phyloP scores from a whole-genome alignment of 306 rosid genomes.

The Coriaria nepalensis region DNA sequence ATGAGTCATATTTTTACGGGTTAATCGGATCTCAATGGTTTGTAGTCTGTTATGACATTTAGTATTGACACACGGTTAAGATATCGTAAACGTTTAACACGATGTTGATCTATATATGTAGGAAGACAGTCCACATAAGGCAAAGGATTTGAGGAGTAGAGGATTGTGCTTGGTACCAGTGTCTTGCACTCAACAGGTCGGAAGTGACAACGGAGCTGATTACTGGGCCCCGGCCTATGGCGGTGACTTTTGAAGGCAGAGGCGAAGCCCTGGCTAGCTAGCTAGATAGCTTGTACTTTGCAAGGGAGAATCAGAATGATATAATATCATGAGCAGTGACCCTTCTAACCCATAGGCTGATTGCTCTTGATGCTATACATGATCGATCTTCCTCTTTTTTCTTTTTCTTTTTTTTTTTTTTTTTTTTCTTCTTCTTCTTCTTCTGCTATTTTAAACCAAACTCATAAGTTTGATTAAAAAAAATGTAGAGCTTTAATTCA shows the following conservation, averaged over 20 bases:
- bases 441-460: too few species aligned
- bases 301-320: constrained; percentile 7
- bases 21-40: too few species aligned
- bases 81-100: neutral
- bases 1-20: too few species aligned
- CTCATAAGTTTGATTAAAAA: too few species aligned
- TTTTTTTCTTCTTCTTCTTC: too few species aligned
- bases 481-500: too few species aligned
- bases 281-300: too few species aligned
- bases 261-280: too few species aligned
- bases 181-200: constrained; percentile 63
- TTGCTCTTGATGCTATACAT: constrained; percentile 69
- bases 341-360: constrained; percentile 44
- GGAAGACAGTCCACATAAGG: constrained; percentile 26
- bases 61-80: neutral
- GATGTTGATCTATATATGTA: neutral
- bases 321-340: constrained; percentile 67
- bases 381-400: neutral
- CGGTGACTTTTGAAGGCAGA: constrained; percentile 17
- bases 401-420: too few species aligned
- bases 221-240: constrained; percentile 73
- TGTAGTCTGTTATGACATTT: too few species aligned
- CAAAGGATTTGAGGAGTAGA: constrained; percentile 52
- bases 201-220: constrained; percentile 64
- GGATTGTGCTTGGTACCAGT: constrained; percentile 77